Percentiles rank a stretch among this genome's conserved stretches.
Conservation (phyloP, 176 grass and related monocot species). For the Triticum urartu region DNA sequence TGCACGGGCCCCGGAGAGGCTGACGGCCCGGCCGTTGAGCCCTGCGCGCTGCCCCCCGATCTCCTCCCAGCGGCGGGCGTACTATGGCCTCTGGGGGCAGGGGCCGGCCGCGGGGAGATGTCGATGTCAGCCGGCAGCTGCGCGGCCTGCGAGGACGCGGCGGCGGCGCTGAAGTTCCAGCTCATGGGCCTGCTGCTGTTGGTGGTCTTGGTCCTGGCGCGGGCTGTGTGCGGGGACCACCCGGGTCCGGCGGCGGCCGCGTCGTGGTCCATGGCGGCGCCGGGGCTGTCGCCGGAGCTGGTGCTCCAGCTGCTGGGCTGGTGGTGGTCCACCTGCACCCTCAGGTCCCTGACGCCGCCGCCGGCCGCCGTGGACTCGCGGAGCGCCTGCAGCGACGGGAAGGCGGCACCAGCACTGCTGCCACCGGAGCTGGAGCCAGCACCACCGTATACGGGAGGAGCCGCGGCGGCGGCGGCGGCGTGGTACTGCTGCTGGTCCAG, state of each 20-base stretch:
- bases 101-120: not conserved
- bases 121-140: not conserved
- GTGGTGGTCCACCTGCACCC: constrained; percentile 39
- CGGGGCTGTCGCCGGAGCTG: constrained; percentile 44
- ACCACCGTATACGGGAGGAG: not conserved
- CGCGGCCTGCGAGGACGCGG: constrained; percentile 15
- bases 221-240: constrained; percentile 36
- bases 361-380: not conserved
- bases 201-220: constrained; percentile 1
- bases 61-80: not conserved
- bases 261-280: constrained; percentile 30
- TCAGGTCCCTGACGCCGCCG: not conserved
- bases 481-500: constrained; percentile 19
- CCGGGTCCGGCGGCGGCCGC: not conserved
- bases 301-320: constrained; percentile 41
- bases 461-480: not conserved
- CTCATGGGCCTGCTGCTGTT: constrained; percentile 25
- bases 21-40: not conserved
- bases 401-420: not conserved
- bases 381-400: constrained; percentile 42
- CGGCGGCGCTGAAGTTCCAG: constrained; percentile 53
- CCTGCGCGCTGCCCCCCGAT: not conserved
- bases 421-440: not conserved
- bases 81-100: not conserved
- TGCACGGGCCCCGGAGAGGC: constrained; percentile 34